Base-by-base conservation (phyloP, 129 eudicot genomes). In the Flaveria trinervia region DNA sequence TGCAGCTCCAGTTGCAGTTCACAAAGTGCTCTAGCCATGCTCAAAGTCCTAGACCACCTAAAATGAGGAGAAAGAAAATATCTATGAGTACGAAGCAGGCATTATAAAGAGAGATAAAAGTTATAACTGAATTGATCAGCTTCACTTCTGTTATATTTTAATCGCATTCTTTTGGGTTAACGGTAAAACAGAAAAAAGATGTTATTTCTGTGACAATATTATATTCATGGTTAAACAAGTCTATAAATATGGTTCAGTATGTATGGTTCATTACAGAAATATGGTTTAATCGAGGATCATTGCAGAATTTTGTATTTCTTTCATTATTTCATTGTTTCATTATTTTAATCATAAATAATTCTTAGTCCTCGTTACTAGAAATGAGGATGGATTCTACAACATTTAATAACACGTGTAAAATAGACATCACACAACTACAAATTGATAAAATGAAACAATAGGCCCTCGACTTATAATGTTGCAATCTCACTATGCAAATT, bases 11-110 rank as follows among this genome's bases (percentile, higher is more conserved):
- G 69, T 77, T 93, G 96, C 82, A 93, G 91, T 69, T 93, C 95
- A 80, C 97, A 93, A 60, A 90, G 90, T 16, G 96, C 92, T 83
- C 76, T 83, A 50, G 96, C 92, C 98, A 90, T 90, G 88, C 91
- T 88, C 81, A 93, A 82, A 52, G 96, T 93, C 84, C 98, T 85
- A 8, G 96, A 72, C 98, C 98, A 93, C 86, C 98, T 93, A 80
- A 15, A 71, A 73, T 41, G 79, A 50, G 45, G 45, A 39, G 44
- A 62, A 15, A 62, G 22, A 62, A 25, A 62, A 11, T 9, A 57
- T 18, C 2, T 54, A 28, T 4, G 33, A 28, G 0, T 17, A 28
- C 33, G 33, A 28, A 28, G 22, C 18, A n/a, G 25, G 23, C 12
- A 54, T 16, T 4, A n/a, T 7, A 22, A 54, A 54, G 25, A n/a